These are phyloP conservation scores for Glomus cerebriforme DNA, from an alignment of 192 early-diverging fungal species.

Conservation along the genomic window DNA sequence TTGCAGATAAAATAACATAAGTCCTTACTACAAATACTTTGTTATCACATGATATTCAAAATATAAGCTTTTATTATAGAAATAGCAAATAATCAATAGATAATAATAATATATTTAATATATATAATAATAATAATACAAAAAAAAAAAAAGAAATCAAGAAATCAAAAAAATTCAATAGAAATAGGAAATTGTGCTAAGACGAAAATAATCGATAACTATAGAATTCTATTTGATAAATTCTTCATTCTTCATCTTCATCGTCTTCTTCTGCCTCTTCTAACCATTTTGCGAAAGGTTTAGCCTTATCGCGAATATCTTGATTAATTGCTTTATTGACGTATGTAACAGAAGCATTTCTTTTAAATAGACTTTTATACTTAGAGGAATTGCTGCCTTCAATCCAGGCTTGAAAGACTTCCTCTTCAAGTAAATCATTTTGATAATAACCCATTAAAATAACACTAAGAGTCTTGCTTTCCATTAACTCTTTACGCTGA, in stretches of 20 bases:
- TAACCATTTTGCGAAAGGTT: slow-evolving; percentile 91
- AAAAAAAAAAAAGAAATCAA: neutral
- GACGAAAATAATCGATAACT: too few species aligned
- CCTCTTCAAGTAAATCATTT: slow-evolving; percentile 90
- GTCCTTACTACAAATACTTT: too few species aligned
- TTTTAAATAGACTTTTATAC: slow-evolving; percentile 40
- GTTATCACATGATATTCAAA: neutral
- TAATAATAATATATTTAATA: too few species aligned
- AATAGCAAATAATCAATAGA: too few species aligned
- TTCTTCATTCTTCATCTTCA: slow-evolving; percentile 53
- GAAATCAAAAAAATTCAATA: neutral
- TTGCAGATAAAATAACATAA: too few species aligned
- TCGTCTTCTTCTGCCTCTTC: slow-evolving; percentile 84
- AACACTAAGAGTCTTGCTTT: slow-evolving; percentile 63
- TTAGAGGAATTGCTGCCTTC: slow-evolving; percentile 60
- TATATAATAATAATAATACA: neutral
- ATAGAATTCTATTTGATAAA: neutral
- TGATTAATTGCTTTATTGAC: slow-evolving; percentile 81
- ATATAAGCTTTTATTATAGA: too few species aligned
- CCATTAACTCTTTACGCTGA: slow-evolving; percentile 51
- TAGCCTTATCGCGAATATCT: slow-evolving; percentile 81
- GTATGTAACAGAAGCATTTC: slow-evolving; percentile 65
- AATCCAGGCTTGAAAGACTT: slow-evolving; percentile 86
- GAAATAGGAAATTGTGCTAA: neutral
- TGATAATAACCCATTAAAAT: slow-evolving; percentile 92